Conservation (phyloP, 257 asterid genomes). For the Lithospermum erythrorhizon region DNA sequence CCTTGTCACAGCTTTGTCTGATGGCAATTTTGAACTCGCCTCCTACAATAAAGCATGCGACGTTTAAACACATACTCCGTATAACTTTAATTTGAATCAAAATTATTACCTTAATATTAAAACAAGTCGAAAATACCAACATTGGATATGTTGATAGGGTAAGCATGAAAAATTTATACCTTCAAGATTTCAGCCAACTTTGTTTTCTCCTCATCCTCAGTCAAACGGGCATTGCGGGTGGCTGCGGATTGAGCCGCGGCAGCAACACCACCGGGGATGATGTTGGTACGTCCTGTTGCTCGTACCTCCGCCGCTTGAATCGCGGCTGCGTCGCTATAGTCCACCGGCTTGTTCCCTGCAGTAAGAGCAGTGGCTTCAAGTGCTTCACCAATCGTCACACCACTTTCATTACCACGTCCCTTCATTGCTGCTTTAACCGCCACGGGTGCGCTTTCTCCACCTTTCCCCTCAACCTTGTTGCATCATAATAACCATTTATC, state of each 20-base stretch:
- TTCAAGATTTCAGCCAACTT: slow-evolving; percentile 64
- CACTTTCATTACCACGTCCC: slow-evolving; percentile 18
- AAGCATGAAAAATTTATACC: too few species aligned
- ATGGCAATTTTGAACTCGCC: slow-evolving; percentile 77
- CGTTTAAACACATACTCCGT: too few species aligned
- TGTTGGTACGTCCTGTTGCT: slow-evolving; percentile 89
- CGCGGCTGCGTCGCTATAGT: slow-evolving; percentile 92
- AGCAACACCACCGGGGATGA: slow-evolving; percentile 93
- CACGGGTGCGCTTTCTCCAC: slow-evolving; percentile 10
- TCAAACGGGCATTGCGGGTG: slow-evolving; percentile 72
- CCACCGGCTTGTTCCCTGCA: slow-evolving; percentile 79
- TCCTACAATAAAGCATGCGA: too few species aligned
- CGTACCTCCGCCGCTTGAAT: slow-evolving; percentile 98
- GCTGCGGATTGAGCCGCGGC: slow-evolving; percentile 99
- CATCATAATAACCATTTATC: neutral
- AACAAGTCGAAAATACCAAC: too few species aligned
- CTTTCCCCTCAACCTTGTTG: slow-evolving; percentile 20
- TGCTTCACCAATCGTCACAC: slow-evolving; percentile 90
- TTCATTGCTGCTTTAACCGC: slow-evolving; percentile 18
- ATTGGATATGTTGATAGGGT: too few species aligned
- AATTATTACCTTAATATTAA: neutral
- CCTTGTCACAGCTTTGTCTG: slow-evolving; percentile 83
- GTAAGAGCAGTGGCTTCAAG: slow-evolving; percentile 89
- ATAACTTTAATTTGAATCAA: too few species aligned
- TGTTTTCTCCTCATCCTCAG: slow-evolving; percentile 81